Evolutionary conservation across 768 basidiomycete species (phyloP).

Genomic region (Pleurotus eryngii): DNA sequence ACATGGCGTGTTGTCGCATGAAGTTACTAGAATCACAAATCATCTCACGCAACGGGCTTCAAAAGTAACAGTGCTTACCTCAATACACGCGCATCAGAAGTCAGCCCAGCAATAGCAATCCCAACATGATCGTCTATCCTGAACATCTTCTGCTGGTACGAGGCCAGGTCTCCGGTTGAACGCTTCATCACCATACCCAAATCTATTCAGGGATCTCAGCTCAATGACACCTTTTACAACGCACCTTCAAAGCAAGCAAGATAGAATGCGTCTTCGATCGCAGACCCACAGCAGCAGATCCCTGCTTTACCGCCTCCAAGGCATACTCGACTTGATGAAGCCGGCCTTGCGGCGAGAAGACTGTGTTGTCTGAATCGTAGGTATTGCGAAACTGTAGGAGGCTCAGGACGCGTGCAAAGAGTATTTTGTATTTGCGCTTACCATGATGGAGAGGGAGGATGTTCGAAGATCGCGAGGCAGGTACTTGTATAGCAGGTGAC

Average conservation of each 20-base stretch:
- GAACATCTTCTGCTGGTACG: constrained; percentile 99
- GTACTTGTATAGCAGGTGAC: constrained; percentile 10
- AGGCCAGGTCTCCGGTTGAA: constrained; percentile 95
- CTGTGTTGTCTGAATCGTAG: constrained; percentile 98
- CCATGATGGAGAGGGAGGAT: constrained; percentile 28
- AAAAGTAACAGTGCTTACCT: constrained; percentile 50
- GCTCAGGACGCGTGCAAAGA: constrained; percentile 12
- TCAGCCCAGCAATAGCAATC: constrained; percentile 99
- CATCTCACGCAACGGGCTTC: neutral
- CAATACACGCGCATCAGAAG: constrained; percentile 95
- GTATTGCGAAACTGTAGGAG: constrained; percentile 80
- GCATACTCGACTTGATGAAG: constrained; percentile 99
- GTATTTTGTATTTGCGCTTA: constrained; percentile 14
- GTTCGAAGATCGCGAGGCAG: constrained; percentile 4
- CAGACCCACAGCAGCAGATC: constrained; percentile 96
- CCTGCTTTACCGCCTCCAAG: constrained; percentile 98
- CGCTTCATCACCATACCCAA: constrained; percentile 47
- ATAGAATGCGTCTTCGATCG: constrained; percentile 94
- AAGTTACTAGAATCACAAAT: constrained; percentile 67
- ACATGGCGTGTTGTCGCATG: constrained; percentile 99
- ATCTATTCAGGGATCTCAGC: neutral
- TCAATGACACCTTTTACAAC: constrained; percentile 12
- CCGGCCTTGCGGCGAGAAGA: constrained; percentile 94
- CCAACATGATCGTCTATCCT: constrained; percentile 99
- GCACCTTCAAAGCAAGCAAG: constrained; percentile 87